Conservation (phyloP, 1,284 basidiomycete species). For the Boletus semigastroideus region DNA sequence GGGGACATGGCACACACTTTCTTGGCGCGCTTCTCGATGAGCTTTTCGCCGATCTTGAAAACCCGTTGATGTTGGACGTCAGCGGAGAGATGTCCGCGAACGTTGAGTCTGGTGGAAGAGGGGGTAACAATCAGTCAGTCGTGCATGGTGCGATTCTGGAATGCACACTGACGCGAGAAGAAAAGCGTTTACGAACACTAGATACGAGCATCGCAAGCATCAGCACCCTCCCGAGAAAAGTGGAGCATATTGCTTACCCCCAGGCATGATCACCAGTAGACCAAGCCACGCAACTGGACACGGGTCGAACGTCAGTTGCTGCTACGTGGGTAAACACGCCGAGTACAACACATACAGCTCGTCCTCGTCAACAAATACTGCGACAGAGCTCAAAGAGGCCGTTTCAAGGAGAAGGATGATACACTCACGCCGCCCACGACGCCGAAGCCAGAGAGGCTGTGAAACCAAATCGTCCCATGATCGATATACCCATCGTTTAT, state of each 20-base stretch:
- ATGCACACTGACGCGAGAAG: slow-evolving; percentile 18
- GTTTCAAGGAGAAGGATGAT: neutral
- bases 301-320: neutral
- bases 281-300: slow-evolving; percentile 18
- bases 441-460: slow-evolving; percentile 13
- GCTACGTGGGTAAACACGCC: too few relatives aligned
- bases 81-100: slow-evolving; percentile 4
- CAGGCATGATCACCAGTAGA: slow-evolving; percentile 19
- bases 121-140: slow-evolving; percentile 4
- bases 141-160: neutral
- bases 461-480: neutral
- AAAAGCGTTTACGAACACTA: slow-evolving; percentile 23
- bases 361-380: slow-evolving; percentile 22
- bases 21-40: slow-evolving; percentile 10
- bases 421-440: slow-evolving; percentile 15
- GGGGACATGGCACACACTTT: slow-evolving; percentile 4
- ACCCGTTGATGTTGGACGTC: slow-evolving; percentile 19
- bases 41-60: slow-evolving; percentile 1
- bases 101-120: slow-evolving; percentile 15
- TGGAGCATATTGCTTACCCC: slow-evolving; percentile 6
- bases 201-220: neutral
- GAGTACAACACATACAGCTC: slow-evolving; percentile 8
- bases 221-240: too few relatives aligned
- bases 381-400: neutral
- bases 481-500: neutral